Evolutionary conservation across 2,329 filamentous ascomycete species (phyloP).

Genomic region (Fulvia fulva): DNA sequence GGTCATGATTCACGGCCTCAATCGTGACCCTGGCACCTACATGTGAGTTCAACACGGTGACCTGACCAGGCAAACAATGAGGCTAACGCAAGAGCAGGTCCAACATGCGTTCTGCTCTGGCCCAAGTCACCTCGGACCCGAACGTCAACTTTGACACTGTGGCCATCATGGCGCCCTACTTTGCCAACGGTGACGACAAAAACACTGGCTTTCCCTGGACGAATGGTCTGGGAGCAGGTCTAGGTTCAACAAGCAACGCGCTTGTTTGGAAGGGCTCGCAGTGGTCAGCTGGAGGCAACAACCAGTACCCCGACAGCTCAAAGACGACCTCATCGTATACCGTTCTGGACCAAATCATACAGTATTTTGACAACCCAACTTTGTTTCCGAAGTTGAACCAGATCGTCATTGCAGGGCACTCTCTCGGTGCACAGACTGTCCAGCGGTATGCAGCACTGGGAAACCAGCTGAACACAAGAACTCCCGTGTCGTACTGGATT

Average conservation of each 20-base stretch:
- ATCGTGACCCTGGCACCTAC: constrained; percentile 35
- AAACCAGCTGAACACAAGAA: constrained; percentile 21
- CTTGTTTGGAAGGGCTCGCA: constrained; percentile 35
- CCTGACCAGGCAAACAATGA: not conserved
- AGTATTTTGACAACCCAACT: constrained; percentile 33
- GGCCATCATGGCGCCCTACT: constrained; percentile 34
- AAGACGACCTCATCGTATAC: constrained; percentile 31
- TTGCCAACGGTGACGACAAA: constrained; percentile 37
- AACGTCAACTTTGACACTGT: constrained; percentile 32
- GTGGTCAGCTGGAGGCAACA: constrained; percentile 32
- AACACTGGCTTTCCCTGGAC: constrained; percentile 34
- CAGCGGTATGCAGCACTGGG: constrained; percentile 36
- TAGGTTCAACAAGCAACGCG: constrained; percentile 32
- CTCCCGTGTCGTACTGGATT: constrained; percentile 33
- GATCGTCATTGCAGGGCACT: constrained; percentile 37
- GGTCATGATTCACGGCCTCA: constrained; percentile 35
- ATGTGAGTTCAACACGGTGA: constrained; percentile 10
- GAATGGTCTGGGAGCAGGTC: constrained; percentile 22
- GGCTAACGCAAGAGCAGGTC: not conserved
- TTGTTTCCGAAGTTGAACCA: constrained; percentile 36
- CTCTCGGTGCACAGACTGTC: constrained; percentile 34
- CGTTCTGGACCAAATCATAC: constrained; percentile 35
- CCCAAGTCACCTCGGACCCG: constrained; percentile 21
- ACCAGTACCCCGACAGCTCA: constrained; percentile 32
- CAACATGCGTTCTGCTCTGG: constrained; percentile 33